Evolutionary conservation across 2,329 filamentous ascomycete species (phyloP).

Genomic region (Dryadomyces quercivorus): DNA sequence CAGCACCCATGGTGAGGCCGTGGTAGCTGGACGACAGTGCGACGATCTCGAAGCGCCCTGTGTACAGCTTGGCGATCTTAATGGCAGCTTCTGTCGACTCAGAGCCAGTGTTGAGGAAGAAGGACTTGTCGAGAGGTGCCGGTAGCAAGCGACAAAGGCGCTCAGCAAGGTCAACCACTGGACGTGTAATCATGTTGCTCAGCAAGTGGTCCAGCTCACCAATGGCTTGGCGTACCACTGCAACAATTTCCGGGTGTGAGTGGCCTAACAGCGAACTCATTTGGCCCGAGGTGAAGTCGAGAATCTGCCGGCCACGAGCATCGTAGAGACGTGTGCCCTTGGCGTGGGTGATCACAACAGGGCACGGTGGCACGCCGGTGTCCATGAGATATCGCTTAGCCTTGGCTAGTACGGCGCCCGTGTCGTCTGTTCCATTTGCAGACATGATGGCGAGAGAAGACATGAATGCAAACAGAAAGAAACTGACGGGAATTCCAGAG

Average conservation of each 20-base stretch:
- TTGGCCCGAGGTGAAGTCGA: slow-evolving; percentile 49
- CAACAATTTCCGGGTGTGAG: slow-evolving; percentile 43
- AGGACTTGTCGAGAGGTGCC: slow-evolving; percentile 34
- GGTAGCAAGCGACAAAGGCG: slow-evolving; percentile 34
- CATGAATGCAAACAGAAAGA: too few species aligned
- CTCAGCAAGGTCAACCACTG: slow-evolving; percentile 40
- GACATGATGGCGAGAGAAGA: slow-evolving; percentile 19
- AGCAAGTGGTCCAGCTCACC: slow-evolving; percentile 42
- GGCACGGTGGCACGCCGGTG: slow-evolving; percentile 25
- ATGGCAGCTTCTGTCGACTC: slow-evolving; percentile 8
- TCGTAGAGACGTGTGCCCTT: slow-evolving; percentile 34
- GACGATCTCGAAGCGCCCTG: slow-evolving; percentile 52
- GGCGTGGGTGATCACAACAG: slow-evolving; percentile 28
- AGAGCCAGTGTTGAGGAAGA: slow-evolving; percentile 32
- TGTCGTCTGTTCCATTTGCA: not conserved
- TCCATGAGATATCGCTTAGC: slow-evolving; percentile 28
- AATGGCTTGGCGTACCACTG: slow-evolving; percentile 33
- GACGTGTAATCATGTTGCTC: slow-evolving; percentile 41
- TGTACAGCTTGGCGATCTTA: slow-evolving; percentile 49
- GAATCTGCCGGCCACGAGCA: slow-evolving; percentile 27
- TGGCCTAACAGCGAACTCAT: slow-evolving; percentile 47
- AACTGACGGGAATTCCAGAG: too few species aligned
- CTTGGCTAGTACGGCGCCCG: slow-evolving; percentile 19
- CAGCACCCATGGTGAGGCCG: slow-evolving; percentile 42
- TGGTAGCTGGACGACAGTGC: slow-evolving; percentile 47